Evolutionary conservation across 805 yeast genomes (phyloP).

Genomic region (Metschnikowia sp.): DNA sequence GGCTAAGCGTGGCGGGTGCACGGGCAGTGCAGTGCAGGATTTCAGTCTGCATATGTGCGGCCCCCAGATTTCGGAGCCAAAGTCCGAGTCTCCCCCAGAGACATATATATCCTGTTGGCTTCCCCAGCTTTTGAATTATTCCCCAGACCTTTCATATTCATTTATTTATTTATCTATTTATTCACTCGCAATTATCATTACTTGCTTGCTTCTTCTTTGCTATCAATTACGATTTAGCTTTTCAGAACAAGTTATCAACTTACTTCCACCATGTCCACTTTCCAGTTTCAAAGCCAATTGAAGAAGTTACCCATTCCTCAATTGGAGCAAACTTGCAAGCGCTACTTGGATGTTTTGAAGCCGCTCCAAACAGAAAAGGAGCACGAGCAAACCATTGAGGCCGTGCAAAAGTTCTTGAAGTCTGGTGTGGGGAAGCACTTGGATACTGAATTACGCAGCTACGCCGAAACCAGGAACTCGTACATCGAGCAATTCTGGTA

Average conservation of each 20-base stretch:
- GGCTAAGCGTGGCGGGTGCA: conserved; percentile 1
- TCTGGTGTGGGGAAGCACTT: conserved; percentile 48
- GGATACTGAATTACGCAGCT: conserved; percentile 64
- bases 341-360: conserved; percentile 62
- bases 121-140: too few species aligned
- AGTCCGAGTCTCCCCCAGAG: conserved; percentile 3
- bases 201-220: too few species aligned
- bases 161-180: conserved; percentile 1
- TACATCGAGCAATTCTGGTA: conserved; percentile 95
- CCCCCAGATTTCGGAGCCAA: conserved; percentile 19
- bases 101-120: neutral
- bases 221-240: too few species aligned
- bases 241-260: too few species aligned
- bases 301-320: conserved; percentile 79
- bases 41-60: neutral
- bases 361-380: conserved; percentile 82
- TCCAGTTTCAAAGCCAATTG: conserved; percentile 55
- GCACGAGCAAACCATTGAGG: conserved; percentile 55
- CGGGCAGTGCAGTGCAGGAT: neutral
- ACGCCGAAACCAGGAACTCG: conserved; percentile 62
- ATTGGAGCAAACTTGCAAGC: conserved; percentile 59
- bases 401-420: conserved; percentile 55
- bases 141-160: neutral
- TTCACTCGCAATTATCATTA: neutral
- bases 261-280: conserved; percentile 32